These are phyloP conservation scores for Chrysoporthe cubensis DNA, from an alignment of 2,329 filamentous ascomycete genomes.

Conservation along the genomic window DNA sequence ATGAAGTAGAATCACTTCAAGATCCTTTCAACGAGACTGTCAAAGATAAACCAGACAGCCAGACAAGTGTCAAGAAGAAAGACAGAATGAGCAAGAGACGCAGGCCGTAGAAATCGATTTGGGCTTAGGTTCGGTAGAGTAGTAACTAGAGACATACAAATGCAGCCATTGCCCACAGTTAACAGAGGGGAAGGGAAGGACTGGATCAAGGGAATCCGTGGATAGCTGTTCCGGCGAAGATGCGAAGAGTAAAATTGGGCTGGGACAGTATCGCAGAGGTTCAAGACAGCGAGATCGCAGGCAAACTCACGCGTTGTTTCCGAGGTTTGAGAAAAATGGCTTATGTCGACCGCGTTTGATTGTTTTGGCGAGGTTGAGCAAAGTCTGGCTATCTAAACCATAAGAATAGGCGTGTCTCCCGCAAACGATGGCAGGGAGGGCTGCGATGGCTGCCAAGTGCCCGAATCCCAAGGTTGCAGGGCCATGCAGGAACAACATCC, in stretches of 20 bases:
- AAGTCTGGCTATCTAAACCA: background rate
- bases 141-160: no score
- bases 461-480: no score
- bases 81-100: no score
- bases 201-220: background rate
- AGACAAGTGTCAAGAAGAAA: no score
- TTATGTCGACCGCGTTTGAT: background rate
- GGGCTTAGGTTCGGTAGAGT: no score
- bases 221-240: background rate
- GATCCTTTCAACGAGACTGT: no score
- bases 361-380: background rate
- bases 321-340: background rate
- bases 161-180: no score
- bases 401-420: background rate
- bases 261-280: background rate
- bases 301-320: background rate
- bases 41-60: no score
- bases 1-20: background rate
- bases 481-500: background rate
- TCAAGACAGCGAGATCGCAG: background rate
- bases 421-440: background rate
- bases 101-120: no score
- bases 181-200: background rate
- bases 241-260: background rate
- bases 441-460: background rate